Evolutionary conservation across 164 flowering plant species (phyloP), one percentile per base, ranked within the genome.

Genomic region (Malania oleifera): DNA sequence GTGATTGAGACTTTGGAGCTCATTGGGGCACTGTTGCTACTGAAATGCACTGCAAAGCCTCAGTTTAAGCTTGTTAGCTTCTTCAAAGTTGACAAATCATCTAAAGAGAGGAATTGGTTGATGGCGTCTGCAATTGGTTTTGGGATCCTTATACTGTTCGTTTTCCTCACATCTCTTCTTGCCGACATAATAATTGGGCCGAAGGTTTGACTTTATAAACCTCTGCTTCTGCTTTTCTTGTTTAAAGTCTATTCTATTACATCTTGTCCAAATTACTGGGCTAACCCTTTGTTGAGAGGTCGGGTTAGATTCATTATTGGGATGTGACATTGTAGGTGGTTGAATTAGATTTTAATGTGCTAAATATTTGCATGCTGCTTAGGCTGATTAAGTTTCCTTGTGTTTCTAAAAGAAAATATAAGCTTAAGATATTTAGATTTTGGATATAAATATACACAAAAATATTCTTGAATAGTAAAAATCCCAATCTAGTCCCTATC

Each of bases 41-140:
- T 92, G 12, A 66, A 54, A 49, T 59, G 47, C 67, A 75, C 81
- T 20, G 57, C 75, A 11, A 82, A 79, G 67, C 72, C 79, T 18
- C 57, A 75, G 0, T 72, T 53, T 58, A 63, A 74, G 40, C 59
- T 74, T 44, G 3, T 53, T 23, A 62, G 60, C 62, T 64, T 82
- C 56, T 75, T 85, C 55, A 64, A 60, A 57, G 50, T 46, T 56
- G 56, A 54, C 51, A 63, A 75, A 31, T 48, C 54, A 46, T 38
- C 73, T 1, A 58, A 60, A 49, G 75, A 74, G 57, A 80, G 95
- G 71, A 82, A 72, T 72, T 81, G 86, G 92, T 23, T 81, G 38
- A 64, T 76, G 64, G 80, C 84, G 65, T 71, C 93, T 18, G 63
- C 68, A 17, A 25, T 85, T 10, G 91, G 96, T 43, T 77, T 84